Conservation (phyloP, 163 green algal genomes). For the Prototheca cutis region DNA sequence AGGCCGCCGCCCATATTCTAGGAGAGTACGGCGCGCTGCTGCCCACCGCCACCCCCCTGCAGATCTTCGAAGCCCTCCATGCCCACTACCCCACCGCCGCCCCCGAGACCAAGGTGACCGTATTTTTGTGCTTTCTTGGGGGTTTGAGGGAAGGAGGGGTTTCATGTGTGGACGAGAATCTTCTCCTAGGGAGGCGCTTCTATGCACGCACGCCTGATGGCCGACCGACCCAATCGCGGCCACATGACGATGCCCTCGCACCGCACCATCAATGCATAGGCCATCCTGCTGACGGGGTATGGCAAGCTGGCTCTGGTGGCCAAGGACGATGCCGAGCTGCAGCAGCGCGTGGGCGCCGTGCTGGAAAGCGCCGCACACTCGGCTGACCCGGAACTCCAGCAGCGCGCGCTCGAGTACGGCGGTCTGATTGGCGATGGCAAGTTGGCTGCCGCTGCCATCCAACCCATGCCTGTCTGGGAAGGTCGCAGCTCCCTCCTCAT, state of each 20-base stretch:
- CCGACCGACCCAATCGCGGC: too few relatives aligned
- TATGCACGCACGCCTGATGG: too few relatives aligned
- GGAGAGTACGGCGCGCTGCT: conserved; percentile 83
- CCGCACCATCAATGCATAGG: conserved; percentile 1
- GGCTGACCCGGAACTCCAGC: conserved; percentile 86
- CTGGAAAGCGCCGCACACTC: conserved; percentile 33
- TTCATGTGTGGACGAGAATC: too few relatives aligned
- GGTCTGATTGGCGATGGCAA: conserved; percentile 32
- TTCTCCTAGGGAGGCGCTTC: too few relatives aligned
- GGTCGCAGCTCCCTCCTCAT: conserved; percentile 70
- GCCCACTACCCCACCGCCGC: conserved; percentile 51
- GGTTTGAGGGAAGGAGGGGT: too few relatives aligned
- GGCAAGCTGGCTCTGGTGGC: conserved; percentile 76
- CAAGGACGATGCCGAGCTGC: conserved; percentile 44
- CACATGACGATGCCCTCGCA: not conserved
- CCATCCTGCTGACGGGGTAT: conserved; percentile 78
- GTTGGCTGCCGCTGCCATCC: conserved; percentile 22
- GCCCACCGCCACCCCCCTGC: conserved; percentile 27
- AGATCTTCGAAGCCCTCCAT: conserved; percentile 73
- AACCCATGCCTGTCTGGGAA: conserved; percentile 80
- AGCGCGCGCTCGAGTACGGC: conserved; percentile 86
- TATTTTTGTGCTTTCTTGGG: too few relatives aligned
- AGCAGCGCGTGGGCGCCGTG: conserved; percentile 31
- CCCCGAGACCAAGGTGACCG: conserved; percentile 53
- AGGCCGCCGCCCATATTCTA: conserved; percentile 71